Conservation (phyloP, 192 early-diverging fungal species). For the Coemansia sp. region DNA sequence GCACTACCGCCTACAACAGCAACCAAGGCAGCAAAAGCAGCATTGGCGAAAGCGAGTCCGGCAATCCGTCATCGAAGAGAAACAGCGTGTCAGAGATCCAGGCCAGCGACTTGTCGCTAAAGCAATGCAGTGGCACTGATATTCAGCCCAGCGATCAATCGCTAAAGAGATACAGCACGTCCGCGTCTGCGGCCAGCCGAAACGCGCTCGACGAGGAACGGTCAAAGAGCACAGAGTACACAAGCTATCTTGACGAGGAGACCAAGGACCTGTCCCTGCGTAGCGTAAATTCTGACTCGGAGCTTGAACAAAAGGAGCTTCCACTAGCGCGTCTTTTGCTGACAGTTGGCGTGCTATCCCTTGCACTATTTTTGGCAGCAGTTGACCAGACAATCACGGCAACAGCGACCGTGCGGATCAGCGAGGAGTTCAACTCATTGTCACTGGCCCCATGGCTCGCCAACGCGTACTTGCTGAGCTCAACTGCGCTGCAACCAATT, state of each 20-base stretch:
- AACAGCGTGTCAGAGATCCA: not conserved
- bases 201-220: slow-evolving; percentile 11
- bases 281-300: slow-evolving; percentile 14
- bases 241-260: not conserved
- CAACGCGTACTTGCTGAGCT: slow-evolving; percentile 66
- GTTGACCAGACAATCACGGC: slow-evolving; percentile 77
- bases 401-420: slow-evolving; percentile 66
- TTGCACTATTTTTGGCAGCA: slow-evolving; percentile 65
- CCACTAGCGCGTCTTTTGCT: slow-evolving; percentile 28
- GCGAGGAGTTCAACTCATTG: slow-evolving; percentile 60
- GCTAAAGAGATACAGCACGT: not conserved
- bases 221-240: not conserved
- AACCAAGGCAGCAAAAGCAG: slow-evolving; percentile 15
- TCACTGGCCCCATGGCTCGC: slow-evolving; percentile 78
- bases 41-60: not conserved
- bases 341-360: slow-evolving; percentile 35
- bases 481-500: slow-evolving; percentile 74
- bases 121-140: not conserved
- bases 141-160: slow-evolving; percentile 3
- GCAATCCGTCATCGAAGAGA: not conserved
- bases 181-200: slow-evolving; percentile 2
- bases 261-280: slow-evolving; percentile 23
- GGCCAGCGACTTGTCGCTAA: not conserved
- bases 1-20: slow-evolving; percentile 1
- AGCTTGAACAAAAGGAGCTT: slow-evolving; percentile 21